phyloP scores from a whole-genome alignment of 208 protist genomes.

The Leishmania martiniquensis region DNA sequence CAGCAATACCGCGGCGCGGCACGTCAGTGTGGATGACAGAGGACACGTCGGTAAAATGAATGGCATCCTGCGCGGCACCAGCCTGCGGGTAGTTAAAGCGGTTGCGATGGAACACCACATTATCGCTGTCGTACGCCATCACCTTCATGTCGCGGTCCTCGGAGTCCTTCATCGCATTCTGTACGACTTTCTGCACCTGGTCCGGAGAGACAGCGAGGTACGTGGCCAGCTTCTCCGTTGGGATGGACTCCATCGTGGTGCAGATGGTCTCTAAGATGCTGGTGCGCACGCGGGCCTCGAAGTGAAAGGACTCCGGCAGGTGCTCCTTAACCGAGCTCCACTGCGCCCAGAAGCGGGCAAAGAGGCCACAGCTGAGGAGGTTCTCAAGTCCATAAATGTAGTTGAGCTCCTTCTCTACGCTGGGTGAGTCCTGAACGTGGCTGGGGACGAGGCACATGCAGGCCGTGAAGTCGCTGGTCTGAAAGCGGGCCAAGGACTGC shows the following conservation, averaged over 20 bases:
- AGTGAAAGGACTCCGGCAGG: constrained; percentile 76
- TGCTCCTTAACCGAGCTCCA: constrained; percentile 69
- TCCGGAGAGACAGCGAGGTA: constrained; percentile 63
- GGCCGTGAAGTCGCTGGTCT: constrained; percentile 84
- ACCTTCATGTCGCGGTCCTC: constrained; percentile 57
- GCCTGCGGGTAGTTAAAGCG: constrained; percentile 78
- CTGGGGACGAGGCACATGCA: constrained; percentile 86
- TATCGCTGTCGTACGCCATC: constrained; percentile 43
- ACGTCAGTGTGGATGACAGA: constrained; percentile 39
- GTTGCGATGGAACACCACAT: constrained; percentile 64
- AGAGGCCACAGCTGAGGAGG: constrained; percentile 80
- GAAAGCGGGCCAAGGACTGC: constrained; percentile 85
- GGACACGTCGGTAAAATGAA: constrained; percentile 68
- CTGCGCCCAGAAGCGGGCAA: constrained; percentile 80
- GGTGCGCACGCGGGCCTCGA: constrained; percentile 75
- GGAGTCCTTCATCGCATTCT: constrained; percentile 64
- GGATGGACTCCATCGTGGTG: constrained; percentile 71
- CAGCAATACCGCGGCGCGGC: constrained; percentile 11
- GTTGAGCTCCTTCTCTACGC: constrained; percentile 78
- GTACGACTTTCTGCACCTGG: constrained; percentile 53
- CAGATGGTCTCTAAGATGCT: constrained; percentile 78
- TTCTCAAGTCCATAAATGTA: constrained; percentile 92
- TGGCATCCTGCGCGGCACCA: constrained; percentile 54
- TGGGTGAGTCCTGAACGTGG: constrained; percentile 78
- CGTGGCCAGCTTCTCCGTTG: constrained; percentile 41